phyloP scores from a whole-genome alignment of 2,329 filamentous ascomycete genomes.

The Xylariomycetidae sp. region DNA sequence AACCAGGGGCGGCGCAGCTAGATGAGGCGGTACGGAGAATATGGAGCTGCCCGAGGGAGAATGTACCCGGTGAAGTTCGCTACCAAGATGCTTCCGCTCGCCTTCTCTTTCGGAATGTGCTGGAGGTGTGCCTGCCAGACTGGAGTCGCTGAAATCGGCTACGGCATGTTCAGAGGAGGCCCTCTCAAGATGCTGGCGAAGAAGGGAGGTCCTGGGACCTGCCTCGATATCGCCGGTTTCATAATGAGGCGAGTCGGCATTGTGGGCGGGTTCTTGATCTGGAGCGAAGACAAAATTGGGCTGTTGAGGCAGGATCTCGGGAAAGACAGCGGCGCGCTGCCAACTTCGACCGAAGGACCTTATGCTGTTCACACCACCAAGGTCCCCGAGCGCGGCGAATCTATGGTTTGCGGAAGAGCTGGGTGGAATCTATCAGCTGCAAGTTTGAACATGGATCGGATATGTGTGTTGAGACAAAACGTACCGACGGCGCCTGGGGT shows the following conservation, averaged over 20 bases:
- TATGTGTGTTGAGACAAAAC: constrained; percentile 2
- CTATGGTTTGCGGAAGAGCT: constrained; percentile 58
- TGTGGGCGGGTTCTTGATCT: constrained; percentile 44
- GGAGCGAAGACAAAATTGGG: constrained; percentile 67
- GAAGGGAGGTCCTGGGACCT: constrained; percentile 37
- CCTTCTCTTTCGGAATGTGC: constrained; percentile 16
- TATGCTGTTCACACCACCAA: constrained; percentile 89
- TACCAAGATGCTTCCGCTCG: constrained; percentile 44
- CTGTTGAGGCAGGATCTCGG: constrained; percentile 77
- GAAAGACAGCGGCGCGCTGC: constrained; percentile 84
- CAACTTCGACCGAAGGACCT: constrained; percentile 90
- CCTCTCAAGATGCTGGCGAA: constrained; percentile 49
- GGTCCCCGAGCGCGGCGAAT: constrained; percentile 58
- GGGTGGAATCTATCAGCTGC: constrained; percentile 1
- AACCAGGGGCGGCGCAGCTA: constrained; percentile 64
- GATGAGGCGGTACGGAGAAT: constrained; percentile 54
- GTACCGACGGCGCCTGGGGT: constrained; percentile 33
- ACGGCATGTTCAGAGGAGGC: constrained; percentile 24
- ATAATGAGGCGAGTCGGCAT: constrained; percentile 34
- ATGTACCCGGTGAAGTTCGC: constrained; percentile 32
- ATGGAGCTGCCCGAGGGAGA: constrained; percentile 38
- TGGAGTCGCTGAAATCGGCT: constrained; percentile 22
- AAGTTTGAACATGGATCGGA: constrained; percentile 11
- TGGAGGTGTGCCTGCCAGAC: constrained; percentile 9
- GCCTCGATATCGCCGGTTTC: constrained; percentile 36